These are phyloP conservation scores for Plasmodium fragile DNA, from an alignment of 169 alveolate genomes.

Conservation along the genomic window DNA sequence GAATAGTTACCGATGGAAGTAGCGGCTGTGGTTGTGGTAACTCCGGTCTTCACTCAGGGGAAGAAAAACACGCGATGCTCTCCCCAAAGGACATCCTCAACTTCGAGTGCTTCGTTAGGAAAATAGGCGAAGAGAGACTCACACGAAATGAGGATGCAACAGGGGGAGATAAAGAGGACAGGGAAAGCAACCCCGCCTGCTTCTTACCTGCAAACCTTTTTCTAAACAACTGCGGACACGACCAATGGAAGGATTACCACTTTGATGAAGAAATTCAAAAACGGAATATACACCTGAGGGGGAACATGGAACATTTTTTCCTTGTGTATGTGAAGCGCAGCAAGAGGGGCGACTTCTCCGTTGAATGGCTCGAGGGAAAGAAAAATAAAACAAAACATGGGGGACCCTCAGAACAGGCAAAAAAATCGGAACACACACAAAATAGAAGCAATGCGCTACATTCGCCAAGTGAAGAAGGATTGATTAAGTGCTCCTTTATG, in stretches of 20 bases:
- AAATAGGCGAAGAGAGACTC: conserved; percentile 15
- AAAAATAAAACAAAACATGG: not conserved
- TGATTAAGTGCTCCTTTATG: conserved; percentile 11
- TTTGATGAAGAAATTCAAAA: conserved; percentile 16
- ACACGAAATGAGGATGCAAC: not conserved
- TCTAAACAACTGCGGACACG: conserved; percentile 2
- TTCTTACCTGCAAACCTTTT: not conserved
- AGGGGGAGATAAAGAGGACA: not conserved
- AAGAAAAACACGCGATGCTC: not conserved
- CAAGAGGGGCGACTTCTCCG: conserved; percentile 1
- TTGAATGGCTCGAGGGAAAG: conserved; percentile 42
- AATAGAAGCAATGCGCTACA: not conserved
- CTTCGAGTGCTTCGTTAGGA: conserved; percentile 43
- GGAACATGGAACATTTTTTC: conserved; percentile 46
- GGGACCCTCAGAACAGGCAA: not conserved
- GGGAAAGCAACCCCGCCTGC: not conserved
- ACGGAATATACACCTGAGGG: conserved; percentile 20
- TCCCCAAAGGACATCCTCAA: conserved; percentile 12
- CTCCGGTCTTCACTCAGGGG: not conserved
- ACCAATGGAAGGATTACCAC: not conserved
- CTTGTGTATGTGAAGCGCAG: conserved; percentile 29
- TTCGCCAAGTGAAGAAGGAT: not conserved
- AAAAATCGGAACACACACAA: not conserved
- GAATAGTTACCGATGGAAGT: not conserved
- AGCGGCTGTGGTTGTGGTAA: not conserved